A percentile compares a stretch with the other conserved stretches of the same genome.
phyloP scores from a whole-genome alignment of 2,329 filamentous ascomycete species.

The Penicillium digitatum region DNA sequence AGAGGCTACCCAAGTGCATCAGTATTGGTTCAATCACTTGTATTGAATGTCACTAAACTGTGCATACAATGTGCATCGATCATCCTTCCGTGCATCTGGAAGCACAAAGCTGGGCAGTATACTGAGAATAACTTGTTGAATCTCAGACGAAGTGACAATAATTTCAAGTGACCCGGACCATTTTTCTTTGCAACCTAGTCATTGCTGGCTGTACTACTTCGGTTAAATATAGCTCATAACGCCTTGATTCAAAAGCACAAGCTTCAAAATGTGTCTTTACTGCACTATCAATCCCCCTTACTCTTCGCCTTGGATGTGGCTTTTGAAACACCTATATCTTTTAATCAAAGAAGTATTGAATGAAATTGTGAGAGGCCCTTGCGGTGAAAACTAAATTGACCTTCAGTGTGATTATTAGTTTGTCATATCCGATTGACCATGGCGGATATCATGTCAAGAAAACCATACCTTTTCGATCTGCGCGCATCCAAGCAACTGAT shows the following conservation, averaged over 20 bases:
- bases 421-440: neutral
- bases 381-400: neutral
- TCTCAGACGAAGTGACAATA: neutral
- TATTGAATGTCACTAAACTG: neutral
- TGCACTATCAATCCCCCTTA: neutral
- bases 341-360: neutral
- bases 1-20: neutral
- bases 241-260: neutral
- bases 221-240: neutral
- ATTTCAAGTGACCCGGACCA: neutral
- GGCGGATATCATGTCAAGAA: neutral
- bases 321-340: neutral
- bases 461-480: constrained; percentile 2
- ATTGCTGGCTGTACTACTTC: neutral
- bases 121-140: neutral
- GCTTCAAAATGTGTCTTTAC: neutral
- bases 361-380: too few relatives aligned
- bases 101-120: neutral
- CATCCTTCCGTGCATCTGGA: neutral
- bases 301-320: neutral
- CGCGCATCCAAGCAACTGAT: constrained; percentile 7
- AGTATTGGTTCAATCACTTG: neutral
- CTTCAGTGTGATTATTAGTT: too few relatives aligned
- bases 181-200: too few relatives aligned
- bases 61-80: neutral